Base-by-base conservation (phyloP, 2,329 filamentous ascomycete species). In the Aspergillus bombycis region DNA sequence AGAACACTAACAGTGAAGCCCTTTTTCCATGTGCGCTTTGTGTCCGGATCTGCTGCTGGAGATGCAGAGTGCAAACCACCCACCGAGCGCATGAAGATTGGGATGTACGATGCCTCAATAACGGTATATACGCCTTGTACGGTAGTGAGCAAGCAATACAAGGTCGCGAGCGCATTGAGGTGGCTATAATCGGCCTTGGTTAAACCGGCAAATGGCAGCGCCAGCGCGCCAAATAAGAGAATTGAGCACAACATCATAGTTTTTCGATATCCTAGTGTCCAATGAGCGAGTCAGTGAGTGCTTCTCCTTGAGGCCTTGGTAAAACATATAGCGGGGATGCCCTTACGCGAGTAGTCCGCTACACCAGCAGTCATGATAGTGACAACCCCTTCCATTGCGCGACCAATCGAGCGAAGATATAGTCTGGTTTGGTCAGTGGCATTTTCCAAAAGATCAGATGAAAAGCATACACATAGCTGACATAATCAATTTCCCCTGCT, bases 31-130 rank as follows among this genome's bases (percentile, higher is more conserved):
- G 48, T 52, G 5, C 28, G 28, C 19, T 32, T 21, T 34, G 48
- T 52, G 9, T 52, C 48, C 10, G 28, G 19, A 21, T 58, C 26
- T 3, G 38, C 43, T n/a, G 41, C 43, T 12, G 45, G 38, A 4
- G 32, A 34, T 8, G 57, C 41, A 12, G 41, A 36, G 11, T 60
- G 65, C 12, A 64, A 63, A 50, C 63, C 66, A 19, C 65, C 67
- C 4, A 28, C 48, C 19, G 67, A 64, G 10, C 67, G 67, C 67
- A 69, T 69, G 56, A 69, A 69, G 19, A 69, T 66, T 5, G 67
- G 67, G 23, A 69, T 69, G 28, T 69, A 69, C 21, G 67, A 69
- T 4, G 62, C 63, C 56, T 66, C 67, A 4, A 68, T 64, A 16
- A 67, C 65, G 11, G 62, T 66, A 54, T 69, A 69, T 14, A 68